Base-by-base conservation (phyloP, 352 stramenopile species). In the Globisporangium canariense region DNA sequence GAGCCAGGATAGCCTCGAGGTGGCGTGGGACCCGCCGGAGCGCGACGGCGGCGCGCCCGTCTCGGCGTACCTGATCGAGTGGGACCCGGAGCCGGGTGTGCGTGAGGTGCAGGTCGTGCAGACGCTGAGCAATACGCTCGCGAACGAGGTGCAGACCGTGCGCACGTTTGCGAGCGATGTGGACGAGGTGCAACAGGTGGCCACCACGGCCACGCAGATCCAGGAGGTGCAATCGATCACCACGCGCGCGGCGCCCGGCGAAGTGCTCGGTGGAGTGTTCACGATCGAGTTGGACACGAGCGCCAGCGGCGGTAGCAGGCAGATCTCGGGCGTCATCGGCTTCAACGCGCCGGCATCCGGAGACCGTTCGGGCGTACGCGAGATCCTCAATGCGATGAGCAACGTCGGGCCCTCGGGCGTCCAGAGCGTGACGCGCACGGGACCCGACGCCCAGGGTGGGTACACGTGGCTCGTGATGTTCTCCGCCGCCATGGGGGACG, bases 101-200 rank as follows among this genome's bases (percentile, higher is more conserved):
- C 79, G 82, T 41, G 93, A 98, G 67, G 81, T 97, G n/a, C 94
- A 98, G 69, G 75, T 88, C 20, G 83, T 97, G 25, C 78, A 69
- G 38, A 94, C 87, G 25, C 77, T 66, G 16, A 78, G 79, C 34
- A 92, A 97, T 71, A 91, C 91, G 0, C 91, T 90, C 47, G 67
- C 94, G 20, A 98, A 98, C 73, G 94, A 98, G 70, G 82, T 98
- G 45, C 94, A 98, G 77, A 94, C 78, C 8, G 91, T 98, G 68
- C 87, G 89, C 62, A 98, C 89, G 1, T 90, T 81, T 32, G 86
- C 82, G 0, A 71, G 59, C 4, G 79, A 96, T 51, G 79, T 98
- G 6, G 81, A 96, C 62, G 94, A 97, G 64, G 79, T 98, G 30
- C 94, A 98, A 71, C 66, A 87, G 47, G 79, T 98, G 51, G 80